Evolutionary conservation across 2,329 filamentous ascomycete genomes (phyloP).

Genomic region (Fusarium praegraminearum): DNA sequence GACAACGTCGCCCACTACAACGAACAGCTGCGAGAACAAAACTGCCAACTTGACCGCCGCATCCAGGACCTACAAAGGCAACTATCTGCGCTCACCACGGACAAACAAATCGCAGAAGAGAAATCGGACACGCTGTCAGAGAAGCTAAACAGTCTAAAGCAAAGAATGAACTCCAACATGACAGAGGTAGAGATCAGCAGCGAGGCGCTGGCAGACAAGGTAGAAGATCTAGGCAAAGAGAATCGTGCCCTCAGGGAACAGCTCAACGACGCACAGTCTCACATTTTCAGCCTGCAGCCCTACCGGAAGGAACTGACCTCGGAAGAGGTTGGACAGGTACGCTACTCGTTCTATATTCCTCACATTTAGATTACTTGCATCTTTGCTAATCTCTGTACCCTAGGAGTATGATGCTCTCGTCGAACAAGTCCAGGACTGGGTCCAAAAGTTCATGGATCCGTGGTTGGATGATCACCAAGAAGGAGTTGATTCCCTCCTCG

Average conservation of each 20-base stretch:
- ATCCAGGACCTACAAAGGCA: slow-evolving; percentile 41
- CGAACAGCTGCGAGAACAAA: slow-evolving; percentile 33
- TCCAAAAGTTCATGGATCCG: slow-evolving; percentile 51
- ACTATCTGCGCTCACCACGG: slow-evolving; percentile 33
- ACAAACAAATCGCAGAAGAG: slow-evolving; percentile 50
- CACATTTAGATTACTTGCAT: background rate
- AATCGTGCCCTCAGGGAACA: slow-evolving; percentile 48
- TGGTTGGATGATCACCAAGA: slow-evolving; percentile 48
- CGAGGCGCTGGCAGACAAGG: slow-evolving; percentile 36
- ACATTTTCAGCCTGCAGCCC: slow-evolving; percentile 58
- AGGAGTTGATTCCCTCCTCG: slow-evolving; percentile 42
- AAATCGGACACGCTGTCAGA: slow-evolving; percentile 46
- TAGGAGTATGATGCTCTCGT: slow-evolving; percentile 55
- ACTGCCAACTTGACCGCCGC: slow-evolving; percentile 32
- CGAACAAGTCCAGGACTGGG: slow-evolving; percentile 53
- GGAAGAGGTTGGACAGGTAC: slow-evolving; percentile 53
- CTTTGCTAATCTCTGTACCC: slow-evolving; percentile 18
- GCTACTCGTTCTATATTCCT: background rate
- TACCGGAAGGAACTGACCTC: slow-evolving; percentile 55
- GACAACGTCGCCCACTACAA: slow-evolving; percentile 20
- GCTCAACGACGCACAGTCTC: slow-evolving; percentile 53
- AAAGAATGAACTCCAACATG: slow-evolving; percentile 40
- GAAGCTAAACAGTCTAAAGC: slow-evolving; percentile 44
- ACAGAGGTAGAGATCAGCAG: slow-evolving; percentile 43
- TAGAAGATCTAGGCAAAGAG: slow-evolving; percentile 46